Evolutionary conservation across 2,329 filamentous ascomycete genomes (phyloP), one percentile per base, ranked within the genome.

Genomic region (Simplicillium sp.): DNA sequence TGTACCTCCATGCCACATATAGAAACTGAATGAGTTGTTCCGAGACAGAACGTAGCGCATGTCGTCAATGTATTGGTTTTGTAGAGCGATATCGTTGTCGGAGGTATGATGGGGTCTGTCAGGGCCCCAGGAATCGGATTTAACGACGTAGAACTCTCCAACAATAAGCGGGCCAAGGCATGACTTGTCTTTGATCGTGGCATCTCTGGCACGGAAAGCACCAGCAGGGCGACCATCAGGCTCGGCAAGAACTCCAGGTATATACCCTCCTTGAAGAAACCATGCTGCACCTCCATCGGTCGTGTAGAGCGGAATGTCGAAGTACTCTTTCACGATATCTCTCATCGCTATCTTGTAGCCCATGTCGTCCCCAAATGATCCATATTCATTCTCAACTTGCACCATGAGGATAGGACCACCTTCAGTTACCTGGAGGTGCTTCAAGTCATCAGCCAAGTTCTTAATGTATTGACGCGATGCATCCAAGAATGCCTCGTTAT

Each of bases 1-100:
- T 3, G 67, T 71, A 1, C 67, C 68, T 4, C 68, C 68, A 46
- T 71, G 67, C 42, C 71, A 64, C 67, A 71, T 70, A 48, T 69
- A 71, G 40, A 71, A 45, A 49, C 61, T 69, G 41, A 72, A 64
- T 1, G 64, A 67, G 29, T 55, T 55, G 35, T 59, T 57, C 17
- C 56, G 58, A 2, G 50, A 49, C n/a, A 67, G 48, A 37, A 64
- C 56, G 48, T 51, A 61, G 20, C 55, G 54, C 6, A 66, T 42
- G 9, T 9, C 42, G 33, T 44, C 39, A 28, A 57, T 48, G 28
- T 57, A 51, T 34, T 46, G 44, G 34, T 48, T 41, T 2, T 58
- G 42, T 16, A 48, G 46, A 9, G 45, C 41, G 7, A 51, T 40
- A 11, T 49, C 39, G 3, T 54, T 55, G 6, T 43, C 52, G 14